phyloP scores from a whole-genome alignment of 495 filamentous ascomycete genomes.

The Eremomyces bilateralis region DNA sequence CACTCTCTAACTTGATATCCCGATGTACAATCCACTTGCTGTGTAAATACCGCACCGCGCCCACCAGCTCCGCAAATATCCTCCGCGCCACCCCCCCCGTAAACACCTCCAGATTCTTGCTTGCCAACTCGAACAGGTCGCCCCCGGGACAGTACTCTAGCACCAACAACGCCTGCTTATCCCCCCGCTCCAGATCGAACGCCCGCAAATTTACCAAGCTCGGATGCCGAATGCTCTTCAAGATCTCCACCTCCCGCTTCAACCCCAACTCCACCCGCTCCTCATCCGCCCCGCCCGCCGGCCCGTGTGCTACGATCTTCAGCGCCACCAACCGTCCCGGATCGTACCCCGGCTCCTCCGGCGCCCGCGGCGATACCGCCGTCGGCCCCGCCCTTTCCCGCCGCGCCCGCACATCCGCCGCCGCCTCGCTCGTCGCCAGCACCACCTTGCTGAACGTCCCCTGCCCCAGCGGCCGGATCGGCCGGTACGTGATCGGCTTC shows the following conservation, averaged over 20 bases:
- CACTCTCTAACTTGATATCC: conserved; percentile 96
- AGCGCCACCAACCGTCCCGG: conserved; percentile 66
- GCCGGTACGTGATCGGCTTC: conserved; percentile 38
- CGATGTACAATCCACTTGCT: conserved; percentile 71
- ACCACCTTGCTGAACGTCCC: conserved; percentile 91
- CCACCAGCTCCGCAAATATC: conserved; percentile 75
- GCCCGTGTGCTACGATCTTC: conserved; percentile 87
- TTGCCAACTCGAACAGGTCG: conserved; percentile 84
- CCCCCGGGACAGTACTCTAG: conserved; percentile 85
- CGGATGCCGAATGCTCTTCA: conserved; percentile 69
- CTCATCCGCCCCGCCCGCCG: conserved; percentile 73
- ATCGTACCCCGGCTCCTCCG: conserved; percentile 16
- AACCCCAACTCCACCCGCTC: conserved; percentile 78
- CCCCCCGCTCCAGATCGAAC: conserved; percentile 47
- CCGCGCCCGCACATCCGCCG: too few relatives aligned
- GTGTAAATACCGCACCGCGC: conserved; percentile 73
- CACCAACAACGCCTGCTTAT: conserved; percentile 55
- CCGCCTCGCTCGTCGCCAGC: conserved; percentile 46
- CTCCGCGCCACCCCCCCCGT: conserved; percentile 50
- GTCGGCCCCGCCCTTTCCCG: conserved; percentile 6
- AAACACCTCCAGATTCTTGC: conserved; percentile 37
- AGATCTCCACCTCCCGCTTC: conserved; percentile 84
- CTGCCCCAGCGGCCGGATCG: conserved; percentile 61
- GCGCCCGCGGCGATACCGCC: conserved; percentile 14
- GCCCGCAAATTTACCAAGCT: conserved; percentile 77